Evolutionary conservation across 192 early-diverging fungal species (phyloP).

Genomic region (Podila epigama): DNA sequence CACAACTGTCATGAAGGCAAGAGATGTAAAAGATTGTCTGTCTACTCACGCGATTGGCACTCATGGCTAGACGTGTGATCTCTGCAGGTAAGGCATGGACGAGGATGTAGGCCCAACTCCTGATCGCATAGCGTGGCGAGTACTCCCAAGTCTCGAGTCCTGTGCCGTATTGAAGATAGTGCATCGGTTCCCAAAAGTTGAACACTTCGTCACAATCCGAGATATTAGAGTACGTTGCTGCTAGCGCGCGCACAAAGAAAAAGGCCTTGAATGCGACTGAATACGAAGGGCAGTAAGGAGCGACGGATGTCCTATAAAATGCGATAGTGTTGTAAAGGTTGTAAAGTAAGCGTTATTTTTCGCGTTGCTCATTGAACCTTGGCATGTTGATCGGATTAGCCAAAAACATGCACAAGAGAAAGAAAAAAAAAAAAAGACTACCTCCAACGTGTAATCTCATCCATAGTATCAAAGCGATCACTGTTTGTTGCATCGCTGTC

Average conservation of each 20-base stretch:
- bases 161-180: constrained; percentile 82
- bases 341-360: not conserved
- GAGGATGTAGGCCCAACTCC: constrained; percentile 84
- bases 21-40: not conserved
- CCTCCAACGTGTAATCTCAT: constrained; percentile 7
- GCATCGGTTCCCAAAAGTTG: constrained; percentile 97
- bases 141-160: constrained; percentile 99
- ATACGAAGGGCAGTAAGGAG: constrained; percentile 57
- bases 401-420: not conserved
- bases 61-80: constrained; percentile 54
- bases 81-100: constrained; percentile 61
- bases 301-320: constrained; percentile 1
- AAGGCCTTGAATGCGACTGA: constrained; percentile 62
- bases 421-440: not conserved
- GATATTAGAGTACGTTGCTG: constrained; percentile 64
- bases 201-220: constrained; percentile 89
- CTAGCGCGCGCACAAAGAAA: constrained; percentile 58
- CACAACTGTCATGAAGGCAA: no score
- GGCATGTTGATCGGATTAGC: not conserved
- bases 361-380: not conserved
- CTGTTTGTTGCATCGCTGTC: constrained; percentile 9
- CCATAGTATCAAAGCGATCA: constrained; percentile 1
- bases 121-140: constrained; percentile 84
- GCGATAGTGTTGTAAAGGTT: not conserved
- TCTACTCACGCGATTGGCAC: constrained; percentile 49